Evolutionary conservation across 495 filamentous ascomycete species (phyloP), one percentile per base, ranked within the genome.

Genomic region (Daldinia grandis): DNA sequence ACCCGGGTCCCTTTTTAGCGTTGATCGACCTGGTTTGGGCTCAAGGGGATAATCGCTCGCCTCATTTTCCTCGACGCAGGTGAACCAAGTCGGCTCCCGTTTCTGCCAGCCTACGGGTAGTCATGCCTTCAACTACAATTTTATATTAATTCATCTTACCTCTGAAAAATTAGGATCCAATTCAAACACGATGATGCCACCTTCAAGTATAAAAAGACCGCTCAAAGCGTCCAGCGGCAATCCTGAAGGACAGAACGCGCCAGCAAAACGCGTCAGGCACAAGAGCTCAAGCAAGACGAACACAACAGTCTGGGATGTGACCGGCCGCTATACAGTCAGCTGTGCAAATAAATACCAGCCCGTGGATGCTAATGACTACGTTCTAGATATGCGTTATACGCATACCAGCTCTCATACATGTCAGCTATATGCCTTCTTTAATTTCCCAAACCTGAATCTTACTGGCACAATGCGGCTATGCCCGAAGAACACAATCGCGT

Each of bases 321-420:
- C 59, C 6, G 59, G 59, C 7, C 59, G 33, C 47, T 62, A 62
- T 24, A 40, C 17, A 5, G 47, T 62, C 10, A 28, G 17, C 12
- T 62, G 59, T 24, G 33, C 33, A 38, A 62, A 54, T n/a, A 62
- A 62, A 21, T 62, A 25, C 6, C 31, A 62, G 47, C n/a, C 59
- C 7, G 33, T 62, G 31, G 59, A 62, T 40, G 47, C 59, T 15
- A 30, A 24, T 15, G 59, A 62, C 14, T 62, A 62, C 12, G 31
- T 62, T 53, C 31, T 62, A 50, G 59, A 62, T 40, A n/a, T 62
- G 31, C 59, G 33, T 40, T 62, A 62, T 37, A 53, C 59, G 8
- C 59, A 62, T 38, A 62, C 59, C 3, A 53, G 59, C 59, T 31
- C 59, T n/a, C 59, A 62, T 54, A 62, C 59, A 0, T 54, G 59